phyloP scores from a whole-genome alignment of 129 eudicot genomes.

The Pseudognaphalium luteoalbum region DNA sequence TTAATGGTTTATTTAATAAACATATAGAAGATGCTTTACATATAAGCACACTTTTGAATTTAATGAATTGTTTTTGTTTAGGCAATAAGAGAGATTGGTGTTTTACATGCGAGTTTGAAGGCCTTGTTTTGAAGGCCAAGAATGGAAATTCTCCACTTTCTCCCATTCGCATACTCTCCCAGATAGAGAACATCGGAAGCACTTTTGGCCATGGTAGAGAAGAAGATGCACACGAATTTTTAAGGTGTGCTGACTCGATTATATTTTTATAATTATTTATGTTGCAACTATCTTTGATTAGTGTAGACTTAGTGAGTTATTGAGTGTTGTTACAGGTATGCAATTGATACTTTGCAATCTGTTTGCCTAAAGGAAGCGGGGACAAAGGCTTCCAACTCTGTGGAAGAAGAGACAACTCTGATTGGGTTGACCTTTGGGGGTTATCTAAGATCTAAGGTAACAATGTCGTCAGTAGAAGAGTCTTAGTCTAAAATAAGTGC shows the following conservation, averaged over 20 bases:
- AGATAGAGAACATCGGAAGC: slow-evolving; percentile 64
- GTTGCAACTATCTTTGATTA: background rate
- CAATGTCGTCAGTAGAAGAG: background rate
- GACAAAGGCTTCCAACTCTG: slow-evolving; percentile 39
- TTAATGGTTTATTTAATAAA: background rate
- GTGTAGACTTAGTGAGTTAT: slow-evolving; percentile 8
- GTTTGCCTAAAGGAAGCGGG: slow-evolving; percentile 71
- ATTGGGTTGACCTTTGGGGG: slow-evolving; percentile 94
- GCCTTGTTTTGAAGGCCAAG: slow-evolving; percentile 57
- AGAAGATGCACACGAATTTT: slow-evolving; percentile 96
- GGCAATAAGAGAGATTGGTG: slow-evolving; percentile 85
- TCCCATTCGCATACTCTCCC: slow-evolving; percentile 67
- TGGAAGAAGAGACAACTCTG: slow-evolving; percentile 82
- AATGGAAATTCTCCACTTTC: slow-evolving; percentile 59
- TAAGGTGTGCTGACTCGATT: slow-evolving; percentile 41
- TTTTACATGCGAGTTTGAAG: slow-evolving; percentile 83
- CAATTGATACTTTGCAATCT: slow-evolving; percentile 81
- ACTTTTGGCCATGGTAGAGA: slow-evolving; percentile 74
- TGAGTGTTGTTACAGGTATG: slow-evolving; percentile 53
- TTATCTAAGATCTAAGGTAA: slow-evolving; percentile 86
- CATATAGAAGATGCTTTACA: background rate
- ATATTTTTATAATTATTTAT: background rate
- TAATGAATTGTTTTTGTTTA: slow-evolving; percentile 27
- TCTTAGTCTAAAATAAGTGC: background rate
- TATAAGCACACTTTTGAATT: background rate